Evolutionary conservation across 768 basidiomycete species (phyloP), one percentile per base, ranked within the genome.

Genomic region (Psilocybe subaeruginosa): DNA sequence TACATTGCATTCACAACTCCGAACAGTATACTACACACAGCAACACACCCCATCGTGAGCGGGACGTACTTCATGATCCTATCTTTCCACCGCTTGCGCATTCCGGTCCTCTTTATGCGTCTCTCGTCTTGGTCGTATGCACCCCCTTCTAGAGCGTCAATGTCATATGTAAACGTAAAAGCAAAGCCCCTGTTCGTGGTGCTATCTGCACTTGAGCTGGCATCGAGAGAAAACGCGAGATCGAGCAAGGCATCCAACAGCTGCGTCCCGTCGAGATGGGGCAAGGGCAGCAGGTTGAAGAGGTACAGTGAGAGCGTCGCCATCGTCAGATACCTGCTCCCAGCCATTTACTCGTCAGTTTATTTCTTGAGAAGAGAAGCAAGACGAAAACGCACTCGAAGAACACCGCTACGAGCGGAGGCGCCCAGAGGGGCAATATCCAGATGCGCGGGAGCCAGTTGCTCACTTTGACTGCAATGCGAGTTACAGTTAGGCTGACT

Each of bases 281-380:
- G 83, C 35, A 95, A 70, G 0, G 94, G 93, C 23, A 95, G 79
- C 29, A 92, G 82, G 71, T 96, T 96, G 77, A 95, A 87, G 59
- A 94, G 74, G 71, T 85, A 94, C 1, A 96, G 77, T 2, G 92
- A 94, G 33, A 95, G 72, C n/a, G 87, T 86, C 2, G 91, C 80
- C 68, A 85, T 83, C 35, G 77, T 74, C 61, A 87, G 72, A 61
- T 91, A 91, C 62, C 91, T 90, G 64, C 57, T 9, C 14, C 2
- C 33, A 7, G 23, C 14, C 14, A 39, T 39, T 2, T 39, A 8
- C 3, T 39, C 14, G 37, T 39, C 14, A 8, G 37, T 39, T 39
- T 39, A 1, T 39, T 39, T 39, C 2, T 39, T 3, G n/a, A 17
- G n/a, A 0, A 39, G 12, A 55, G n/a, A 0, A 39, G 12, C 54